These are phyloP conservation scores for Phaeolepiota aurea DNA, from an alignment of 768 basidiomycete species.

Conservation along the genomic window DNA sequence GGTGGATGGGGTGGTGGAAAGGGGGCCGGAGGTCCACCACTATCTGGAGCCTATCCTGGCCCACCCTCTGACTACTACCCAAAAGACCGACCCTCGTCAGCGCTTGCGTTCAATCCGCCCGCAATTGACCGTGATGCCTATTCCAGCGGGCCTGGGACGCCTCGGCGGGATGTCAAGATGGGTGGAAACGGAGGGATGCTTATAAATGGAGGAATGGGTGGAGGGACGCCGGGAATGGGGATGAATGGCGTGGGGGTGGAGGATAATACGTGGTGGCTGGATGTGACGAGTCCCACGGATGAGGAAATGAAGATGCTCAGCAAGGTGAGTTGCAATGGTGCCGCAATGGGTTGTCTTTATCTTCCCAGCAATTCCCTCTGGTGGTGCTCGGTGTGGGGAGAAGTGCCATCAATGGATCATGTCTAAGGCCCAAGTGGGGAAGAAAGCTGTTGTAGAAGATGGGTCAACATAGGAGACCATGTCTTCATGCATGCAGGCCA, in stretches of 20 bases:
- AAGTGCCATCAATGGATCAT: no score
- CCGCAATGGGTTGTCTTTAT: no score
- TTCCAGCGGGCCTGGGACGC: background rate
- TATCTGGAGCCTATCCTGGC: background rate
- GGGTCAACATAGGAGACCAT: no score
- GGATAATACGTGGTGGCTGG: conserved; percentile 93
- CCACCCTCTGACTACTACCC: conserved; percentile 9
- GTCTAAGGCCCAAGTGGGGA: no score
- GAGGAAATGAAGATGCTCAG: conserved; percentile 97
- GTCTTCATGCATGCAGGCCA: no score
- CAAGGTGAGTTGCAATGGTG: conserved; percentile 62
- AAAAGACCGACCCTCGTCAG: conserved; percentile 13
- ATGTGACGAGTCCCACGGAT: conserved; percentile 88
- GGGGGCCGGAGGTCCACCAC: no score
- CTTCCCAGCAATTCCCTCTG: no score
- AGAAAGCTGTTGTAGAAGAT: no score
- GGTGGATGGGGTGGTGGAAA: no score
- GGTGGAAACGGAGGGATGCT: background rate
- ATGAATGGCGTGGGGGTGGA: conserved; percentile 37
- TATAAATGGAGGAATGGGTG: background rate
- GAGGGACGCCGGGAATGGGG: background rate
- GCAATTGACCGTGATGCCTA: background rate
- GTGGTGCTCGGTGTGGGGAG: no score
- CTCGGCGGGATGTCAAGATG: background rate
- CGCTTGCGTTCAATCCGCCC: conserved; percentile 11